Base-by-base conservation (phyloP, 148 eudicot genomes). In the Suaeda aralocaspica region DNA sequence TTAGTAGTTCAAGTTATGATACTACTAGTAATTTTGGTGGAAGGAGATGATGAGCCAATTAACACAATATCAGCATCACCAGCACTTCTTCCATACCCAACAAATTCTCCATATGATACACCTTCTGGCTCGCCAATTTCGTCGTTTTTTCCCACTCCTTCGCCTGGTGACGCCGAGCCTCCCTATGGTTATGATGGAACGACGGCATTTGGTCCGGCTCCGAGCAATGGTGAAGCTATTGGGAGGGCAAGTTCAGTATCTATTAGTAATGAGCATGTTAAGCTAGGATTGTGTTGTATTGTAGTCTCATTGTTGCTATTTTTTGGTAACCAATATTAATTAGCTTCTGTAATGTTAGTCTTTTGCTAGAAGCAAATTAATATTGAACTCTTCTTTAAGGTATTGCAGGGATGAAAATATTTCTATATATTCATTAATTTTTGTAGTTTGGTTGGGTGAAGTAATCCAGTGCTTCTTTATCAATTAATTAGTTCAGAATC, bases 61-160 rank as follows among this genome's bases (percentile, higher is more conserved):
- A 53, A 36, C 58, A n/a, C 14, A 44, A 68, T 68, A 2, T 48
- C 70, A 46, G 70, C 70, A 6, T 49, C 70, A 28, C 70, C 70
- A 3, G 70, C 70, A 9, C 44, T 66, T n/a, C 70, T 66, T 66
- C 70, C 70, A 11, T 49, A 25, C 26, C 70, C 70, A 49, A 29
- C 24, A 16, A 59, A 44, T 8, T 33, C 45, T 19, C 63, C 63
- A 30, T 59, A 33, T 31, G 63, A 59, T 31, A 13, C 63, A 1
- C 2, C 74, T 2, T 24, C 68, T 6, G 56, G 58, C 4, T 44
- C 75, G 34, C 68, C 68, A 2, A 52, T 52, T 28, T 52, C 61
- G 1, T 63, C 68, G 1, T 72, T 72, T 66, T 72, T 72, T 29
- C 75, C 68, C 11, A 30, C 68, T 0, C 0, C 24, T 31, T 31